Evolutionary conservation across 2,329 filamentous ascomycete species (phyloP).

Genomic region (Fusarium protoensiforme): DNA sequence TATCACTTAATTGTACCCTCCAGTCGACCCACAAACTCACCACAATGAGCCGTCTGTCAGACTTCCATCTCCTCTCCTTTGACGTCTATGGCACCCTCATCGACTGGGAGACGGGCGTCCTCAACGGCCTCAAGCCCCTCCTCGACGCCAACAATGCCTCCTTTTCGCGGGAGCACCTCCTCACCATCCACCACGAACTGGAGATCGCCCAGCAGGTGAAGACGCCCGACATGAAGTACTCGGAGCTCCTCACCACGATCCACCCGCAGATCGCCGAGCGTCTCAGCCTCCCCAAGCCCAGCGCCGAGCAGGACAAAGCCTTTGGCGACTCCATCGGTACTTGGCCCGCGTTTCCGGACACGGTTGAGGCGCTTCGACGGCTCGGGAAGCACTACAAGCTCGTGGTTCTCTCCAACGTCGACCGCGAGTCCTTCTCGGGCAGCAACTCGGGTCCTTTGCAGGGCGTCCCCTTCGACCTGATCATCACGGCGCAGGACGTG

Average conservation of each 20-base stretch:
- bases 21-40: background rate
- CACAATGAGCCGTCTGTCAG: conserved; percentile 35
- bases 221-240: conserved; percentile 69
- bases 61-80: conserved; percentile 68
- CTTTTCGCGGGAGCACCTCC: conserved; percentile 51
- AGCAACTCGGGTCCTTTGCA: conserved; percentile 59
- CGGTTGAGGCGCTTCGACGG: conserved; percentile 62
- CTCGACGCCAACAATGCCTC: conserved; percentile 48
- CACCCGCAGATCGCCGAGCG: conserved; percentile 60
- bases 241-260: conserved; percentile 63
- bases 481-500: conserved; percentile 77
- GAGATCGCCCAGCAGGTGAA: conserved; percentile 63
- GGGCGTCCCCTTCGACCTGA: conserved; percentile 65
- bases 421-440: conserved; percentile 60
- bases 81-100: conserved; percentile 86
- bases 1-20: background rate
- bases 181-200: conserved; percentile 54
- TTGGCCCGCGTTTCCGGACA: conserved; percentile 71
- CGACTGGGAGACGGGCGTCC: conserved; percentile 79
- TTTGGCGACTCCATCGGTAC: conserved; percentile 64
- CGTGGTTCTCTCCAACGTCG: conserved; percentile 68
- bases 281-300: conserved; percentile 50
- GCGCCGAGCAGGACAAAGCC: conserved; percentile 53
- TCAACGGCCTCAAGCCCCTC: conserved; percentile 63
- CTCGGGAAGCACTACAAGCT: conserved; percentile 66